Conservation (phyloP, 208 protist species). For the Trypanosoma scelopori region DNA sequence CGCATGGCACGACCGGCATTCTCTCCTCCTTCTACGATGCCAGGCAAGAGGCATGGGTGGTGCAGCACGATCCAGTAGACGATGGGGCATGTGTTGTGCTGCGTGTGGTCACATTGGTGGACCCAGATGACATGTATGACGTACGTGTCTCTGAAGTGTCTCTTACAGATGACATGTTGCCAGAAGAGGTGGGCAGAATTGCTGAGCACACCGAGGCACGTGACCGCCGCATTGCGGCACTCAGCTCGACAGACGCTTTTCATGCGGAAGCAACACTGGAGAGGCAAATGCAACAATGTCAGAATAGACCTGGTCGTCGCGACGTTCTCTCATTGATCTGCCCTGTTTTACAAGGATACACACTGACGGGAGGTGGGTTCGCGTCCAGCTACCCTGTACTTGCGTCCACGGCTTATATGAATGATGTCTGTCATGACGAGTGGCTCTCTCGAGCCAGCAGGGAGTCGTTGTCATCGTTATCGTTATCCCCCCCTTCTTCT, state of each 20-base stretch:
- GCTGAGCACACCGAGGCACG: conserved; percentile 37
- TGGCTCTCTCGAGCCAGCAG: too few relatives aligned
- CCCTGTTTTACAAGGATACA: conserved; percentile 42
- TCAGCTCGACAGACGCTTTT: neutral
- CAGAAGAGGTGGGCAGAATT: conserved; percentile 39
- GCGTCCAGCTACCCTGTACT: conserved; percentile 52
- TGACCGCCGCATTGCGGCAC: conserved; percentile 7
- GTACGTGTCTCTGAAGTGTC: conserved; percentile 37
- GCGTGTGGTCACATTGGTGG: conserved; percentile 42
- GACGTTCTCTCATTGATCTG: conserved; percentile 26
- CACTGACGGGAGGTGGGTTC: conserved; percentile 56
- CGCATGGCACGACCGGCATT: conserved; percentile 35
- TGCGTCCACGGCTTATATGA: conserved; percentile 31
- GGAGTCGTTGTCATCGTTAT: too few relatives aligned
- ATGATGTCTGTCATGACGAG: conserved; percentile 26
- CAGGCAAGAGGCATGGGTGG: conserved; percentile 46
- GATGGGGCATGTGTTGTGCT: conserved; percentile 33
- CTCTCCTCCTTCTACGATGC: conserved; percentile 61
- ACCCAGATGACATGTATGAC: conserved; percentile 44
- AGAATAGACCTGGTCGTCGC: neutral
- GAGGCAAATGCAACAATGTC: neutral
- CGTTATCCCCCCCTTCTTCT: too few relatives aligned
- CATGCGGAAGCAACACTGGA: neutral
- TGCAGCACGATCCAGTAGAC: conserved; percentile 40
- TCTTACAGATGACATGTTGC: conserved; percentile 28